These are phyloP conservation scores for Draba incana DNA, from an alignment of 345 rosid species.

Conservation along the genomic window DNA sequence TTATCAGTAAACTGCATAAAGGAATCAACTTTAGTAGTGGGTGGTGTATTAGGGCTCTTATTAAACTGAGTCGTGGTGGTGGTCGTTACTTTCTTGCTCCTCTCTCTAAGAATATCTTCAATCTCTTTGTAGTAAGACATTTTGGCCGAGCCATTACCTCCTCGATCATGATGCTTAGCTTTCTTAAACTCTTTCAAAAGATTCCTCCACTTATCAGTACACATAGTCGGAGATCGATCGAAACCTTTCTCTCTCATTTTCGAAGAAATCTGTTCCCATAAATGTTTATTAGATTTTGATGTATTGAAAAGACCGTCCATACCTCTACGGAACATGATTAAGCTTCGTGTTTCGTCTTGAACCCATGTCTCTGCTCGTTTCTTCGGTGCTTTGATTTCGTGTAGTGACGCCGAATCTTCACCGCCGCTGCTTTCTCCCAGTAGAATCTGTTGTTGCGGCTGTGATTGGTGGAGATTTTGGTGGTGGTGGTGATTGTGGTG, in stretches of 20 bases:
- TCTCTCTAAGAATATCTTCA: slow-evolving; percentile 89
- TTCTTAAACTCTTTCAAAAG: slow-evolving; percentile 94
- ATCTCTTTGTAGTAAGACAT: slow-evolving; percentile 96
- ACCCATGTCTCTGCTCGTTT: slow-evolving; percentile 99
- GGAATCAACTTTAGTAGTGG: slow-evolving; percentile 78
- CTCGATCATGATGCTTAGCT: slow-evolving; percentile 81
- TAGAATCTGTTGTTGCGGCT: slow-evolving; percentile 61
- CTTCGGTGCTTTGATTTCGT: slow-evolving; percentile 86
- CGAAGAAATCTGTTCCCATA: slow-evolving; percentile 90
- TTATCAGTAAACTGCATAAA: slow-evolving; percentile 91
- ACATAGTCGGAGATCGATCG: slow-evolving; percentile 98
- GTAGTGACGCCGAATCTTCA: slow-evolving; percentile 45
- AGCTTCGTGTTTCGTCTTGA: slow-evolving; percentile 87
- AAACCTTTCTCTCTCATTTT: slow-evolving; percentile 97
- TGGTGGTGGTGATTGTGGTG: slow-evolving; percentile 36
- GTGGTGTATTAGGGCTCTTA: slow-evolving; percentile 57
- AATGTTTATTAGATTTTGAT: slow-evolving; percentile 94
- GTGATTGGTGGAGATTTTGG: slow-evolving; percentile 37
- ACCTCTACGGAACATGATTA: slow-evolving; percentile 75
- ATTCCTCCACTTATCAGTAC: slow-evolving; percentile 99
- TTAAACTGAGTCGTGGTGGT: slow-evolving; percentile 44
- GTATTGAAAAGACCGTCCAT: slow-evolving; percentile 94
- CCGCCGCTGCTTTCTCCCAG: slow-evolving; percentile 88
- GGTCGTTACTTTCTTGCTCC: slow-evolving; percentile 54
- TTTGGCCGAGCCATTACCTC: slow-evolving; percentile 82